Evolutionary conservation across 2,329 filamentous ascomycete genomes (phyloP), one percentile per base, ranked within the genome.

Genomic region (Claviceps capensis): DNA sequence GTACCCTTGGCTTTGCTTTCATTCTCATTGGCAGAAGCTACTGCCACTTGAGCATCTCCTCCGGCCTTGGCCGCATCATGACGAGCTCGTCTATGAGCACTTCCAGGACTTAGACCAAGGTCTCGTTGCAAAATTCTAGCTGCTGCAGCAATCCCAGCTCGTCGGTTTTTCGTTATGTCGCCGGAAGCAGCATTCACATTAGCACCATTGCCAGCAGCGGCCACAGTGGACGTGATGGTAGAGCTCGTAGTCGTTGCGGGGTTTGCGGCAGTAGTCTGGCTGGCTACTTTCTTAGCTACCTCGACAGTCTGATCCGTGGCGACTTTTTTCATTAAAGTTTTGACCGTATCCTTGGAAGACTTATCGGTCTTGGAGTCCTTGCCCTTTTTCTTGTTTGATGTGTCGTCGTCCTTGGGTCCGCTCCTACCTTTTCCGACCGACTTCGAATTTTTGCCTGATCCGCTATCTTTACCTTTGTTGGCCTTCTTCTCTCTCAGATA

Each of bases 401-500:
- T 56, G 26, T 81, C 77, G 34, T 79, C 77, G 11, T 70, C 67
- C 55, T 68, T 69, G 5, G 62, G 58, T 4, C 61, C 49, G 1
- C 62, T 64, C 58, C 76, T 79, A 49, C 69, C 67, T 62, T 79
- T 79, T n/a, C 60, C 62, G n/a, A 62, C 63, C 49, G 73, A 69
- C 61, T 84, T 84, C 42, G 78, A 74, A 19, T 58, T 61, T 54
- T 67, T 69, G 5, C 58, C 59, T n/a, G 63, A 60, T 3, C 60
- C 53, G 37, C 71, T 70, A 52, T 84, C 80, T 59, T 82, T 83
- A 19, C 65, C 70, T 62, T 79, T 83, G 57, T 81, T 88, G 14
- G 88, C 88, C 70, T 95, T 96, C 70, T 94, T 95, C 66, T 96
- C 90, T 58, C 86, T 86, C 38, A 96, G 75, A 58, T 83, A 94